These are phyloP conservation scores for Quercus engelmannii DNA, from an alignment of 306 rosid genomes.

Conservation along the genomic window DNA sequence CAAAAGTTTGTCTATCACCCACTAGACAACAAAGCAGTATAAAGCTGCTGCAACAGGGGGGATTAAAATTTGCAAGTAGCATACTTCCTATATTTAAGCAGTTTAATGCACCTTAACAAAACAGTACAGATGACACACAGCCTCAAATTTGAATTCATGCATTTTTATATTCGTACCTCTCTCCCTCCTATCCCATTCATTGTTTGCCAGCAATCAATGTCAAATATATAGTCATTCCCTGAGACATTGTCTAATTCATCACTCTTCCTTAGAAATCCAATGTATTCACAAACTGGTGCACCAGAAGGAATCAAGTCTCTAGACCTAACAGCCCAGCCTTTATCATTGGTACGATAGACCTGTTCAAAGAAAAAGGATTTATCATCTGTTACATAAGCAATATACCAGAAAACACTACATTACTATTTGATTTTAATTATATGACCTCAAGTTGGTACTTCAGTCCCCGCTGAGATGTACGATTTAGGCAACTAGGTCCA, in stretches of 20 bases:
- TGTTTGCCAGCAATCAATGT: conserved; percentile 90
- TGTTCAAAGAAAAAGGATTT: conserved; percentile 12
- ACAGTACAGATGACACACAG: not conserved
- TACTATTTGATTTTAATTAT: not conserved
- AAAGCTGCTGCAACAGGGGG: not conserved
- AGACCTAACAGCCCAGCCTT: conserved; percentile 96
- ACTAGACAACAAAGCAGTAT: not conserved
- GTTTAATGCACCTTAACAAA: not conserved
- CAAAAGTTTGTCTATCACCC: not conserved
- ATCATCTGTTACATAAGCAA: not conserved
- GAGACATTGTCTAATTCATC: conserved; percentile 63
- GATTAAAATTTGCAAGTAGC: not conserved
- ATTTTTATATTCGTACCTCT: conserved; percentile 48
- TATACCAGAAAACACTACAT: not conserved
- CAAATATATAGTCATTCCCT: conserved; percentile 81
- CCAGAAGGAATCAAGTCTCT: conserved; percentile 98
- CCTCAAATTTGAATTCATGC: not conserved
- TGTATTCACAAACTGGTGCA: conserved; percentile 94
- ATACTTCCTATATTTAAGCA: not conserved
- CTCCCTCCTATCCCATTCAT: conserved; percentile 85
- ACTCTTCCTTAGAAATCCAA: conserved; percentile 64
- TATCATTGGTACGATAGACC: conserved; percentile 86
- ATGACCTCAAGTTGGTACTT: conserved; percentile 78
- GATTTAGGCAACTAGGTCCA: conserved; percentile 77
- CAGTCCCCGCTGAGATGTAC: conserved; percentile 75